Base-by-base conservation (phyloP, 2,329 filamentous ascomycete genomes). In the Penicillium hesseltinei region DNA sequence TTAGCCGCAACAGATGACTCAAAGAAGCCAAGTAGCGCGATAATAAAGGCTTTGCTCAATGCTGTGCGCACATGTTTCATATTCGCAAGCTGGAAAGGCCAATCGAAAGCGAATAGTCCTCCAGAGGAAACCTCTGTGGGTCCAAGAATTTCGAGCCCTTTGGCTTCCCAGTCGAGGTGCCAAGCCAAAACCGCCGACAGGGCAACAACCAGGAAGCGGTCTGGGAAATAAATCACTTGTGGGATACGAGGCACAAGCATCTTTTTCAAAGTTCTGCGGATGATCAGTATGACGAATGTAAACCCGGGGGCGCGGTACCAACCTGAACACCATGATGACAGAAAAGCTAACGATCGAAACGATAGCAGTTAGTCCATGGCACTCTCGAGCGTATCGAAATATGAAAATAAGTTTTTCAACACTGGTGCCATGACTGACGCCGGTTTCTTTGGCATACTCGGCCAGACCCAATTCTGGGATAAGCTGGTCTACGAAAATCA, bases 1-100 rank as follows among this genome's bases (percentile, higher is more conserved):
- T 97, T 97, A 36, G 94, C 94, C 1, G 94, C 94, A 13, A 99
- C 92, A 0, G 92, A 96, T 3, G 91, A 96, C 75, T 99, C 94
- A 68, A 99, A 99, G 76, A 99, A 99, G n/a, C 94, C 94, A 0
- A 99, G 86, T 25, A 99, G 81, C 0, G 92, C 91, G 62, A 99
- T 96, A 53, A 97, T 81, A 69, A 99, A 96, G 0, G 91, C 89
- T 0, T 94, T 97, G 51, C 90, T 88, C 82, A 97, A 89, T 38
- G 91, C 89, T 61, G 91, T 89, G 23, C 89, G 88, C 53, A 95
- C 90, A 70, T 97, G 89, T 25, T 85, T 82, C 80, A 97, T 87
- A 65, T 95, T 85, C 5, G 84, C 81, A 2, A 84, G 77, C 62
- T 87, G 85, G 68, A 97, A 94, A 0, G 94, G 93, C 82, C 92